Base-by-base conservation (phyloP, 2,329 filamentous ascomycete species). In the Hypomyces rosellus region DNA sequence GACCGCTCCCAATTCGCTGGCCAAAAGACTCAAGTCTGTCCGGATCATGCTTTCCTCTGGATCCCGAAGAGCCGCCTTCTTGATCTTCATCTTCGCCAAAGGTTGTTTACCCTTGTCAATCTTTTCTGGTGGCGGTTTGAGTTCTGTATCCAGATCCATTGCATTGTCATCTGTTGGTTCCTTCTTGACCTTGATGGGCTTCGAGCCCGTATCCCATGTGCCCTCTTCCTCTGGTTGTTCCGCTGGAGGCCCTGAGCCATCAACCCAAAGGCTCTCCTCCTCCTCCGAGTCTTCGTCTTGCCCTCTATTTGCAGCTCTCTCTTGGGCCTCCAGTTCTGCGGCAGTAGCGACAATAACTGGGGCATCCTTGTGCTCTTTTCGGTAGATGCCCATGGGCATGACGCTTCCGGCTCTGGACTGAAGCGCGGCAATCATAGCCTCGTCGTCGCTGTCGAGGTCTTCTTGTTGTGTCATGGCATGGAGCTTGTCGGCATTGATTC, bases 401-500 rank as follows among this genome's bases (percentile, higher is more conserved):
- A 72, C 61, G 46, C 58, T 67, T 52, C 58, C 59, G 44, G 61
- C 45, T 16, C 57, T 62, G 25, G 58, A 56, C 51, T 61, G 62
- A 7, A 70, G 63, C 2, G 65, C 67, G 11, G 58, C 63, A 42
- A 69, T 64, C 61, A 71, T 72, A 43, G 66, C 66, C 50, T 75
- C 68, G 48, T 73, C 67, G n/a, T 74, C 68, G 54, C 69, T 71
- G 45, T 72, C 68, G 44, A 75, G 63, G 33, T 76, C 72, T n/a
- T 72, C 72, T 18, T 73, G 56, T 49, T 69, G 59, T 47, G 69
- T 56, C 64, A 73, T 65, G 45, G 63, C 59, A 57, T 76, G 76
- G 44, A 82, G 75, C 50, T 73, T 71, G 58, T 82, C 78, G 56
- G 77, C 75, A 57, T 82, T 80, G 61, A 82, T 76, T 63, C 79